A percentile compares a stretch with the other conserved stretches of the same genome.
Evolutionary conservation across 176 grass and related monocot species (phyloP).

Genomic region (Typha latifolia): DNA sequence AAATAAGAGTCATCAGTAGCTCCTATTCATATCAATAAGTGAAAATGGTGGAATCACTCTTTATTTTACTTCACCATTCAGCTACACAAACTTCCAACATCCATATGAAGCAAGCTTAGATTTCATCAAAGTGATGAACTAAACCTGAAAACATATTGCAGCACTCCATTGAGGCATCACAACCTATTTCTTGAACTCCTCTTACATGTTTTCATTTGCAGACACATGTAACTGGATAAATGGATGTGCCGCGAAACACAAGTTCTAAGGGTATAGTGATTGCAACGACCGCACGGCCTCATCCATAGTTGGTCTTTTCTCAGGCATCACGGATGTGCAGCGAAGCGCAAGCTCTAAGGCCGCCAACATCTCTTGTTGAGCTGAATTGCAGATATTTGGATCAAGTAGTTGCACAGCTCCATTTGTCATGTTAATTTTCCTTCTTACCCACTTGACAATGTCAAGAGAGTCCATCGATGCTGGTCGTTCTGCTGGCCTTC

Average conservation of each 20-base stretch:
- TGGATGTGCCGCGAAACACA: background rate
- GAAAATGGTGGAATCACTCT: no score
- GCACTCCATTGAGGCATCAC: background rate
- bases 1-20: no score
- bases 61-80: no score
- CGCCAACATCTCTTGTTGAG: slow-evolving; percentile 29
- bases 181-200: background rate
- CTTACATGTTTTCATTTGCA: background rate
- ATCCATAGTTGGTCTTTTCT: slow-evolving; percentile 52
- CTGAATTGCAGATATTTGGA: slow-evolving; percentile 19
- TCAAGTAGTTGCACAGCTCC: slow-evolving; percentile 46
- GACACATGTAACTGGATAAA: background rate
- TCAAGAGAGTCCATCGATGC: slow-evolving; percentile 32
- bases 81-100: no score
- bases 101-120: no score
- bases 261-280: background rate
- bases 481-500: slow-evolving; percentile 47
- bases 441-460: slow-evolving; percentile 55
- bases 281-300: slow-evolving; percentile 39
- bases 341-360: slow-evolving; percentile 46
- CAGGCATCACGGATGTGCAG: slow-evolving; percentile 61
- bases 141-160: no score
- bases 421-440: slow-evolving; percentile 41
- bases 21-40: no score
- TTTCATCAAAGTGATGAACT: no score